A percentile compares a stretch with the other conserved stretches of the same genome.
Evolutionary conservation across 495 filamentous ascomycete species (phyloP).

Genomic region (Tuber brumale): DNA sequence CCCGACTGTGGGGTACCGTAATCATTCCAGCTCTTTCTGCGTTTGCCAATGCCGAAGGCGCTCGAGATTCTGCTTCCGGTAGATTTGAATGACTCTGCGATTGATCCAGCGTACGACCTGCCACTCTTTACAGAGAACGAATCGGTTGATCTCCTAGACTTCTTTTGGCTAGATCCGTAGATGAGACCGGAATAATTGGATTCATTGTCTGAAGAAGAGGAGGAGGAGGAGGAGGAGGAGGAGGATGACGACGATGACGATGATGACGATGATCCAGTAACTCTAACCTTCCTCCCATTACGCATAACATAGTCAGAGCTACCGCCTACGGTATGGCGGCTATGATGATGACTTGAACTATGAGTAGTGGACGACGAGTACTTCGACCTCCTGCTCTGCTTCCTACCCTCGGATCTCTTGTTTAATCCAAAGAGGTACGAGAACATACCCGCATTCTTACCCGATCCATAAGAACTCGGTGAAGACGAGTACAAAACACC

Average conservation of each 20-base stretch:
- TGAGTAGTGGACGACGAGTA: background rate
- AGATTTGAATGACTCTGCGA: slow-evolving; percentile 26
- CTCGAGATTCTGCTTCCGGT: slow-evolving; percentile 14
- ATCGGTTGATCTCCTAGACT: slow-evolving; percentile 12
- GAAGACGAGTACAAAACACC: slow-evolving; percentile 23
- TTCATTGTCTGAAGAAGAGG: slow-evolving; percentile 6
- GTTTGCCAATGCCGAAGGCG: slow-evolving; percentile 19
- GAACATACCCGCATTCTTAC: slow-evolving; percentile 7
- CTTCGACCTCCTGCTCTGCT: background rate
- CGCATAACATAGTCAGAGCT: background rate
- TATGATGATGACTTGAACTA: background rate
- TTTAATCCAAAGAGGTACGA: slow-evolving; percentile 9
- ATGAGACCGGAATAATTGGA: slow-evolving; percentile 15
- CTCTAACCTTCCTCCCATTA: background rate
- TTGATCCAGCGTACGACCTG: slow-evolving; percentile 23
- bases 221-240: background rate
- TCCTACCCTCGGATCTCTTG: background rate
- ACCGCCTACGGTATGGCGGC: background rate
- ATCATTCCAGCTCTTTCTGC: slow-evolving; percentile 29
- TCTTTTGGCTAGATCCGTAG: slow-evolving; percentile 20
- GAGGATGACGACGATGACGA: slow-evolving; percentile 11
- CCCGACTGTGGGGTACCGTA: slow-evolving; percentile 26
- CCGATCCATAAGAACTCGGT: slow-evolving; percentile 19
- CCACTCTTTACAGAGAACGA: slow-evolving; percentile 14
- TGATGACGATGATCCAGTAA: slow-evolving; percentile 4